Evolutionary conservation across 768 basidiomycete genomes (phyloP).

Genomic region (Kwoniella botswanensis): DNA sequence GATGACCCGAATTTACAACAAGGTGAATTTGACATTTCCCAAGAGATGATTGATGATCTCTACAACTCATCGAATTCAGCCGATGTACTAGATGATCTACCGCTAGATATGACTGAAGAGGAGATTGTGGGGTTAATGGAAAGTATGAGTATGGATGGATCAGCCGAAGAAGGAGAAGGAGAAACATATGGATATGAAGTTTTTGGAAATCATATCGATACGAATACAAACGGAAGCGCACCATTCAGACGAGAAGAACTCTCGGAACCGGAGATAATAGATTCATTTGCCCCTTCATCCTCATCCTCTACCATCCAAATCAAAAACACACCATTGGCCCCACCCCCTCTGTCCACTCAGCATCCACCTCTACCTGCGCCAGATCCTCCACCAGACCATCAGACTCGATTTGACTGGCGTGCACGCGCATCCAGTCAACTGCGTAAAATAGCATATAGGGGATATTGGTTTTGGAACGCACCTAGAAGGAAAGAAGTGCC

Average conservation of each 20-base stretch:
- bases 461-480: conserved; percentile 17
- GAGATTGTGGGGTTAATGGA: neutral
- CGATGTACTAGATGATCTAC: neutral
- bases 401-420: conserved; percentile 69
- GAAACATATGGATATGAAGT: neutral
- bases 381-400: conserved; percentile 42
- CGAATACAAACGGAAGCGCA: too few relatives aligned
- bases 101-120: neutral
- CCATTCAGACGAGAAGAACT: neutral
- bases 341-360: neutral
- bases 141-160: conserved; percentile 6
- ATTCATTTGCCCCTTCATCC: conserved; percentile 15
- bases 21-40: conserved; percentile 4
- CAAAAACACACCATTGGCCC: neutral
- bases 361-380: conserved; percentile 5
- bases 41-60: conserved; percentile 2
- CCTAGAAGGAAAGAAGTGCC: conserved; percentile 5
- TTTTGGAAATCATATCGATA: too few relatives aligned
- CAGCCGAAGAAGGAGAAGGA: neutral
- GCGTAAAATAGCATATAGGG: conserved; percentile 10
- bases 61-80: neutral
- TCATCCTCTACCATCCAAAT: neutral
- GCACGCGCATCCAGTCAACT: conserved; percentile 61
- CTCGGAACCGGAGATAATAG: neutral
- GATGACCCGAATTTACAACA: conserved; percentile 12